phyloP scores from a whole-genome alignment of 768 basidiomycete species.

The Mycena albidolilacea region DNA sequence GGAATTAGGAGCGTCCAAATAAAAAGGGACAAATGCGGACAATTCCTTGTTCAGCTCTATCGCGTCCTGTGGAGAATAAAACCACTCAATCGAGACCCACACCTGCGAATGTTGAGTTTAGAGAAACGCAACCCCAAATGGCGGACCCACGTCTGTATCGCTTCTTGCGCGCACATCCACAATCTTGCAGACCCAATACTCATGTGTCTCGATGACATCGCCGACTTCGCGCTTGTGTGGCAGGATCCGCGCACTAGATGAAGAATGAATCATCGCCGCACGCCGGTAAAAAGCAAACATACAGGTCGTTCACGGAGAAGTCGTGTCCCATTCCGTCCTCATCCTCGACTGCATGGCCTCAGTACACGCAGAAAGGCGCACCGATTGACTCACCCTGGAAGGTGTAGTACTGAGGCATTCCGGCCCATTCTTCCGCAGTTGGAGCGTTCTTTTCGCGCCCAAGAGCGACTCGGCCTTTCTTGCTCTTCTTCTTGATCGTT shows the following conservation, averaged over 20 bases:
- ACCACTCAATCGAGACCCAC: constrained; percentile 71
- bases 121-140: neutral
- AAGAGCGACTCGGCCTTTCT: neutral
- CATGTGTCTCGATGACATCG: neutral
- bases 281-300: neutral
- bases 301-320: constrained; percentile 17
- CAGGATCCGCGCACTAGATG: constrained; percentile 15
- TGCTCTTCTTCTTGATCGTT: constrained; percentile 11
- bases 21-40: constrained; percentile 50
- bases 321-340: neutral
- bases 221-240: constrained; percentile 21
- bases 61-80: constrained; percentile 66
- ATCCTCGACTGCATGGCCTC: constrained; percentile 8
- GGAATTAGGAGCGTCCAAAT: neutral
- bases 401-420: neutral
- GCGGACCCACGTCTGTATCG: constrained; percentile 13
- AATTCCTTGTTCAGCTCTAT: constrained; percentile 61
- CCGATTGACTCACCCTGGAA: constrained; percentile 27
- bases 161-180: constrained; percentile 12
- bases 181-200: constrained; percentile 28
- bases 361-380: neutral
- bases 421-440: constrained; percentile 8
- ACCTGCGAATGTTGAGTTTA: constrained; percentile 53
- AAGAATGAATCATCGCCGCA: neutral
- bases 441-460: constrained; percentile 31